Evolutionary conservation across 179 eudicot genomes (phyloP), one percentile per base, ranked within the genome.

Genomic region (Actinidia arguta): DNA sequence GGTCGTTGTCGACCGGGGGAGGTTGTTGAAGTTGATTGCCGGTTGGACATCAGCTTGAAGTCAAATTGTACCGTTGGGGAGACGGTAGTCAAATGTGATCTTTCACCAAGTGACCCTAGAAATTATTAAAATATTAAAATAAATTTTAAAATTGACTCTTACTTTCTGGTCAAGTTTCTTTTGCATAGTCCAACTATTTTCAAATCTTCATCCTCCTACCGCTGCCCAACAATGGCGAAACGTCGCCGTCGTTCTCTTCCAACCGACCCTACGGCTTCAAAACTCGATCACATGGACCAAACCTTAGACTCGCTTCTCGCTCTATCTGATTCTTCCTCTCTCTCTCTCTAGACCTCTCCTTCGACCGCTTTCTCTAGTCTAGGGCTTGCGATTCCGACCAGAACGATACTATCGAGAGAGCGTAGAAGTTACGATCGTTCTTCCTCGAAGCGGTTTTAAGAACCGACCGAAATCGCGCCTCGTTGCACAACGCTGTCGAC

Each of bases 401-500:
- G 80, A 74, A 71, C 17, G 83, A 86, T 4, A 66, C 89, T 81
- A 89, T 90, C 84, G 85, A 90, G 47, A 85, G 90, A 9, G 93
- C 93, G 17, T 78, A 88, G 73, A 73, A 68, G 51, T 54, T 90
- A 3, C 92, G 89, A 14, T 82, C 90, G 0, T 84, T 69, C 4
- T 82, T 92, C 6, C 79, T 86, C 16, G 93, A 90, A 46, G 95
- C 93, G 22, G 95, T 82, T 13, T 88, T 86, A 27, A 78, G 95
- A 68, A 81, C 87, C 18, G 85, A 87, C 1, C 78, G 93, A 61
- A 92, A 84, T 78, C 89, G 84, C 71, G 88, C 87, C 47, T 70
- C 88, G 4, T 8, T 59, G 79, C 93, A 90, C 80, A 92, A 92
- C 88, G 87, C 92, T 18, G 81, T 77, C 62, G 89, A 73, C 73